Base-by-base conservation (phyloP, 805 yeast genomes). In the Candida vartiovaarae region DNA sequence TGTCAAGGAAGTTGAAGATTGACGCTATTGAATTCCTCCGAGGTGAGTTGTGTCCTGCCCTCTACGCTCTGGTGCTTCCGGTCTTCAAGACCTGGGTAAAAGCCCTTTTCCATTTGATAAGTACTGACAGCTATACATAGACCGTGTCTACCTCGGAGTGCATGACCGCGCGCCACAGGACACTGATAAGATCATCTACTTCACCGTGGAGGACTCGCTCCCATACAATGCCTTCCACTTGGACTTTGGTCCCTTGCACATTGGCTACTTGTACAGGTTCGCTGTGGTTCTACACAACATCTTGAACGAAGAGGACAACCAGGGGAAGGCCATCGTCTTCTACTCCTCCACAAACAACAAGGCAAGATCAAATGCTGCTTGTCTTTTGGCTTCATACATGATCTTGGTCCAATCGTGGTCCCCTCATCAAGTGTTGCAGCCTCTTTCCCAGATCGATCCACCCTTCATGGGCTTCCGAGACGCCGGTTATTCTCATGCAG, bases 401-500 rank as follows among this genome's bases (percentile, higher is more conserved):
- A 76, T 93, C 1, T 66, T 93, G 43, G 91, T 93, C 15, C 99
- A 93, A 61, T 82, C 88, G 10, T 93, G 99, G 99, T 88, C 97
- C 1, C 99, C 99, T 0, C 99, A 93, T 64, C 93, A 93, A 63
- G 99, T 90, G 0, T 66, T 93, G 50, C 97, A 95, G 47, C 99
- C 99, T 1, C 76, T 93, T 42, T 79, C 93, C 1, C 98, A 93
- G 63, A 78, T 82, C 5, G 89, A 84, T 40, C 96, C 95, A 3
- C 97, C 98, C 6, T 82, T 91, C 52, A 90, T 85, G 84, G 84
- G 90, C 1, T 93, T 90, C 66, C 74, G 99, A 62, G 99, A 93
- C 63, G 99, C 99, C 1, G 99, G 99, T 2, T 93, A 93, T 64
- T 86, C 96, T 3, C 82, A 82, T 45, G 96, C 98, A 3, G 99